phyloP scores from a whole-genome alignment of 106 monocot species.

The Dioscorea alata region DNA sequence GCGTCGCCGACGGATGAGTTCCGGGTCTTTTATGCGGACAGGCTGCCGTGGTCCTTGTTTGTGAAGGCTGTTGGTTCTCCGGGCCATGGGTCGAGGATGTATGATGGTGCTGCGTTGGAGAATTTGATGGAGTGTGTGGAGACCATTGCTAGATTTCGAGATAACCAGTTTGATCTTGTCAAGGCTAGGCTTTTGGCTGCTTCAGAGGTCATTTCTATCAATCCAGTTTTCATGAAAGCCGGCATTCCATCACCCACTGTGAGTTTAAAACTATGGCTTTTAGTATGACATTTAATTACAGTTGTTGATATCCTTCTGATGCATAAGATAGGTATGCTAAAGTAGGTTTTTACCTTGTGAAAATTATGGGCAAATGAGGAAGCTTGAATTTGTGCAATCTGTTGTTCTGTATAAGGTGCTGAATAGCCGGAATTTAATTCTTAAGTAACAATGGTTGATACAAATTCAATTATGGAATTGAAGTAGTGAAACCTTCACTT shows the following conservation, averaged over 20 bases:
- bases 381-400: no score
- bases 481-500: no score
- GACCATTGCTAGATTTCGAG: conserved; percentile 51
- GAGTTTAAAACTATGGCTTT: conserved; percentile 7
- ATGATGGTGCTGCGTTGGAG: conserved; percentile 65
- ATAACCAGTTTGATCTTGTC: conserved; percentile 71
- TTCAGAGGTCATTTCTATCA: conserved; percentile 78
- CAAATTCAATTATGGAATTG: no score
- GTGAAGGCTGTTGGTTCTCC: conserved; percentile 60
- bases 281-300: no score
- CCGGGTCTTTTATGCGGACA: conserved; percentile 85
- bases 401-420: no score
- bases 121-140: conserved; percentile 77
- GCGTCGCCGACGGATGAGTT: conserved; percentile 78
- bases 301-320: no score
- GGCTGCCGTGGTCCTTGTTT: conserved; percentile 64
- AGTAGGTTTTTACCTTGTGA: no score
- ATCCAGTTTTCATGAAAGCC: conserved; percentile 71
- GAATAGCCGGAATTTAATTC: no score
- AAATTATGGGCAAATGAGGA: no score
- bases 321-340: no score
- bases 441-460: no score
- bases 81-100: conserved; percentile 77
- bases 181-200: conserved; percentile 49
- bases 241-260: conserved; percentile 62